Evolutionary conservation across 176 grass and related monocot genomes (phyloP), one percentile per base, ranked within the genome.

Genomic region (Luzula sylvatica): DNA sequence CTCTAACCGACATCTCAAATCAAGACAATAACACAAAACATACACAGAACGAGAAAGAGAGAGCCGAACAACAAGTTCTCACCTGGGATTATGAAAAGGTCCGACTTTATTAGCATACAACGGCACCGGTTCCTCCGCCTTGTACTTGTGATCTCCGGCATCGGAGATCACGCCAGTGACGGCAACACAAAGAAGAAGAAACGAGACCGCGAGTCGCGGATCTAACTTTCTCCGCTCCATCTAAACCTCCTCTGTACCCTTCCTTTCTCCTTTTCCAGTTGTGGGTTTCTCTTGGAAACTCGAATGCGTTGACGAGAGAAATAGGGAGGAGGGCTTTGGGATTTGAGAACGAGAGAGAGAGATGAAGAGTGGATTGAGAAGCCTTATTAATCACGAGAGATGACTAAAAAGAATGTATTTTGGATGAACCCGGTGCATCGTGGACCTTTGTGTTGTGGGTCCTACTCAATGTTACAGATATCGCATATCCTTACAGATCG

Each of bases 51-150:
- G 17, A 11, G 4, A 2, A 11, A 20, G n/a, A 3, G 11, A 22
- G 15, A 23, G 45, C 2, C 8, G 13, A 50, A 44, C 52, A n/a
- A 3, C 20, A 17, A 53, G 49, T 63, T 74, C 67, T 66, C 66
- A 95, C 90, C 84, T 95, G 61, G 90, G 90, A 58, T 95, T 95
- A 56, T 95, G 90, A 54, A 95, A 95, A 23, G 90, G 90, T 0
- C 89, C 83, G 70, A 95, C 83, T 71, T 95, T 95, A 66, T 95
- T 95, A 40, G 83, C 80, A 65, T 95, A 95, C 57, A 88, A 71
- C 50, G 83, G 89, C 52, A 88, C 89, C 27, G 73, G 16, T 20
- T 95, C 89, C 15, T 53, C 44, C 2, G 57, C 7, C 83, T 95
- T 85, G 73, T 85, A 95, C 7, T 76, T 76, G 71, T 95, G 90